Evolutionary conservation across 75 land plant species (phyloP).

Genomic region (Selaginella tamariscina): DNA sequence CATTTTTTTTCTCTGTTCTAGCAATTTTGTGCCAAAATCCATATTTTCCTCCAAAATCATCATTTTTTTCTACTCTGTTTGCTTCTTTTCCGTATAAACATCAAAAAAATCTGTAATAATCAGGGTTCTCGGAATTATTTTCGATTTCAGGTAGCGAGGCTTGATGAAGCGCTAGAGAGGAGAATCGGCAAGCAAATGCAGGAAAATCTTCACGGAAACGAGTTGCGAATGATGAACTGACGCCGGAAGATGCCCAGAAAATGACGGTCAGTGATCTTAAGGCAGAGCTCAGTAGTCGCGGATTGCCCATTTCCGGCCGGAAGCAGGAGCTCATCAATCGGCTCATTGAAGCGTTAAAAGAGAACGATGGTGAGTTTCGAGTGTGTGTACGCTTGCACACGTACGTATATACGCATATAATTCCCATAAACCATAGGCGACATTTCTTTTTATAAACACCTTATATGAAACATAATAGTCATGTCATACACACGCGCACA

Average conservation of each 20-base stretch:
- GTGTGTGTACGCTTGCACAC: no score
- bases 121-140: no score
- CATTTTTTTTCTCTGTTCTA: no score
- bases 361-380: no score
- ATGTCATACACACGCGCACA: no score
- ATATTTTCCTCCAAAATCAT: background rate
- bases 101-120: no score
- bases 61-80: no score
- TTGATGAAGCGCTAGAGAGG: background rate
- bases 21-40: background rate
- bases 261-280: background rate
- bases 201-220: background rate
- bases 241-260: background rate
- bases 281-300: background rate
- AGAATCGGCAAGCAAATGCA: background rate
- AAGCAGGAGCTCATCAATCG: background rate
- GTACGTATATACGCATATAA: no score
- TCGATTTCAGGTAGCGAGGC: background rate
- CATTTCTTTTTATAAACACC: no score
- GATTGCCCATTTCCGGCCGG: background rate
- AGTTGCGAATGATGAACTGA: background rate
- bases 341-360: background rate
- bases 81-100: no score
- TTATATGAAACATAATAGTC: no score
- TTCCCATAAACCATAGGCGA: no score